phyloP scores from a whole-genome alignment of 768 basidiomycete genomes.

The Vishniacozyma victoriae region DNA sequence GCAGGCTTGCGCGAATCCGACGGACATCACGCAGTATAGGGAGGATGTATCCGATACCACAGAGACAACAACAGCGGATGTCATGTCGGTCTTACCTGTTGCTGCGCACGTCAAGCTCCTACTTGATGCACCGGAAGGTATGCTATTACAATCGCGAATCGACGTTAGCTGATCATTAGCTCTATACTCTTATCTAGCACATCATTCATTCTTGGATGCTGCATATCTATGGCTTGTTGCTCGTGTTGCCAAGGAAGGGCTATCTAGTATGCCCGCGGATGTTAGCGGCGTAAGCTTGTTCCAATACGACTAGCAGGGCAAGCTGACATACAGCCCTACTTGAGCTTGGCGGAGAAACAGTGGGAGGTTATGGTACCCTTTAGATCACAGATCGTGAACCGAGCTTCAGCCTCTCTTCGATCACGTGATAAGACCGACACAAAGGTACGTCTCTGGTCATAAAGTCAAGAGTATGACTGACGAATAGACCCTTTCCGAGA shows the following conservation, averaged over 20 bases:
- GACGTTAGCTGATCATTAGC: constrained; percentile 10
- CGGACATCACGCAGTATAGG: constrained; percentile 14
- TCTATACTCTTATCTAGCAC: constrained; percentile 78
- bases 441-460: constrained; percentile 19
- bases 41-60: constrained; percentile 11
- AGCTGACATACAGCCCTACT: constrained; percentile 58
- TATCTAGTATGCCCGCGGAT: constrained; percentile 60
- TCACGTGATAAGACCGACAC: constrained; percentile 52
- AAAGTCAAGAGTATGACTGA: constrained; percentile 46
- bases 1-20: constrained; percentile 27
- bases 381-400: constrained; percentile 79
- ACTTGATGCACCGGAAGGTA: constrained; percentile 80
- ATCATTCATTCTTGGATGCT: constrained; percentile 70
- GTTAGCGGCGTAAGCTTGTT: constrained; percentile 59
- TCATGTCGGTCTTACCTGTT: constrained; percentile 47
- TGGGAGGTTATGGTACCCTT: constrained; percentile 88
- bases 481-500: constrained; percentile 65
- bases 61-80: constrained; percentile 21
- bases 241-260: constrained; percentile 72
- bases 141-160: background rate
- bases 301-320: constrained; percentile 50
- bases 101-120: constrained; percentile 88
- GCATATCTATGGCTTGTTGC: constrained; percentile 82
- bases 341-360: constrained; percentile 82
- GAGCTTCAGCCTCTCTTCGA: constrained; percentile 75